A percentile compares a stretch with the other conserved stretches of the same genome.
Conservation (phyloP, 108 stramenopile species). For the Cyclotella kingstonii region DNA sequence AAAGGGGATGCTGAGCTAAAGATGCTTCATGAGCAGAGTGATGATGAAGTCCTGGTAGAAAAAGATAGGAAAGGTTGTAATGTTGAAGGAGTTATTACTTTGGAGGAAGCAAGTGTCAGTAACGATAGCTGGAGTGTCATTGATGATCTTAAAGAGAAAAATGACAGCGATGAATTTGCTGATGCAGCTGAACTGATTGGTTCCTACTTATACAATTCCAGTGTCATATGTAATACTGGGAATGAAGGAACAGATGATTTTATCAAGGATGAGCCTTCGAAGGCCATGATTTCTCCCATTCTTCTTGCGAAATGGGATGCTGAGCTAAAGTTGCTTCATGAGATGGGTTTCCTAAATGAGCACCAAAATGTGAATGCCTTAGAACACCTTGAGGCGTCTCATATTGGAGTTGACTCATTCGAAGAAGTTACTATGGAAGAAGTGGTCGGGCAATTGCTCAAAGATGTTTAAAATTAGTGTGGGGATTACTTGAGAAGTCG, state of each 20-base stretch:
- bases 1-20: conserved; percentile 65
- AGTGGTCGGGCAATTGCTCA: too few relatives aligned
- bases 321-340: conserved; percentile 57
- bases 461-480: too few relatives aligned
- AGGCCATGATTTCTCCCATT: conserved; percentile 20
- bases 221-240: conserved; percentile 32
- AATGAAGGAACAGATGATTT: conserved; percentile 16
- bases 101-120: conserved; percentile 22
- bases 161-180: conserved; percentile 33
- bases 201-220: conserved; percentile 67
- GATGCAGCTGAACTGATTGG: conserved; percentile 60
- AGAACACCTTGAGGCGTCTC: conserved; percentile 67
- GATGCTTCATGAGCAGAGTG: too few relatives aligned
- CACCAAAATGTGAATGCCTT: conserved; percentile 52
- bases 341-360: conserved; percentile 65
- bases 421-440: conserved; percentile 57
- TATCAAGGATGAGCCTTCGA: conserved; percentile 7
- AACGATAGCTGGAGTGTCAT: conserved; percentile 57
- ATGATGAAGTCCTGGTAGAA: too few relatives aligned
- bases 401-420: conserved; percentile 55
- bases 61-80: too few relatives aligned
- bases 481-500: too few relatives aligned
- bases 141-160: conserved; percentile 28
- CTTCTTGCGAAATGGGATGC: conserved; percentile 59
- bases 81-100: background rate